Evolutionary conservation across 148 eudicot genomes (phyloP).

Genomic region (Arbutus unedo): DNA sequence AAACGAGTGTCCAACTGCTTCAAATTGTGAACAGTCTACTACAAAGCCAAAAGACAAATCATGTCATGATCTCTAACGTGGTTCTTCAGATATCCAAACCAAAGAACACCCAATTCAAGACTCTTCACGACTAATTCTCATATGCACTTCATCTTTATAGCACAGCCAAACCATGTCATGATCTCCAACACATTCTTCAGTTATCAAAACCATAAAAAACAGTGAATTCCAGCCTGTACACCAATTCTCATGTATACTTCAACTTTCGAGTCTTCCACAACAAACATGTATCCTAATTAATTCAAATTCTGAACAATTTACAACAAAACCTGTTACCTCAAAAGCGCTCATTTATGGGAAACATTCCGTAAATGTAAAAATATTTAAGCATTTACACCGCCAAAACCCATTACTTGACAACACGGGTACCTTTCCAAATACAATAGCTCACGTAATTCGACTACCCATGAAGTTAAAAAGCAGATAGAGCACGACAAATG

Average conservation of each 20-base stretch:
- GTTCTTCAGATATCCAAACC: slow-evolving; percentile 4
- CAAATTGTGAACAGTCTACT: background rate
- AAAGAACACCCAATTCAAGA: background rate
- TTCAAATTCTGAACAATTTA: too few species aligned
- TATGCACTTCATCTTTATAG: background rate
- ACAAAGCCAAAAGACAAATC: background rate
- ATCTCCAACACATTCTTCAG: background rate
- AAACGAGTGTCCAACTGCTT: background rate
- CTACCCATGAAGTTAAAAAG: background rate
- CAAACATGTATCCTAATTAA: too few species aligned
- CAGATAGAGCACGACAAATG: background rate
- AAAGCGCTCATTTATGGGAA: background rate
- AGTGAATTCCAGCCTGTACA: background rate
- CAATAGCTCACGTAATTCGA: background rate
- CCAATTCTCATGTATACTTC: background rate
- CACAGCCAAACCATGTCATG: background rate
- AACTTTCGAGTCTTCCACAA: background rate
- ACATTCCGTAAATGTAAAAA: background rate
- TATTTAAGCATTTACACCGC: background rate
- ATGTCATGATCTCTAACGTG: background rate
- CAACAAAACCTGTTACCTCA: too few species aligned
- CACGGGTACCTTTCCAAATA: background rate
- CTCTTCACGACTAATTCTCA: background rate
- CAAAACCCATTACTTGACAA: background rate
- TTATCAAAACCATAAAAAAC: background rate